Base-by-base conservation (phyloP, 306 rosid genomes). In the Trichosanthes cucumerina region DNA sequence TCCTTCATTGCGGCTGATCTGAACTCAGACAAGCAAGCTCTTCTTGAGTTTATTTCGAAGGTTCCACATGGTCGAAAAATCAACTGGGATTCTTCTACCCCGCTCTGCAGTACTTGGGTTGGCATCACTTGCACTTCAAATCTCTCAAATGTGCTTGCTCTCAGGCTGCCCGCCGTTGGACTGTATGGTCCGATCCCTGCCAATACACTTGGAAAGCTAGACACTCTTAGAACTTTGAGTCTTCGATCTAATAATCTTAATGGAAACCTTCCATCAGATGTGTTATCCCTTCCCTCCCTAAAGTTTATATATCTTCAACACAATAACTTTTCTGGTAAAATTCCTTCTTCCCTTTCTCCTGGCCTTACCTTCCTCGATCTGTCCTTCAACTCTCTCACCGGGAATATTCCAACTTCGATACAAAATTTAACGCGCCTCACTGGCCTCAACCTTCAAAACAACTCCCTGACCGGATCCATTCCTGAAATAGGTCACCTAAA, bases 131-230 rank as follows among this genome's bases (percentile, higher is more conserved):
- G 98, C 82, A 90, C 73, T 43, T 39, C 49, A 31, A 79, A 88
- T 71, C 85, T 58, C 53, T 78, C 88, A 0, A 88, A 86, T 34
- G 98, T 93, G 52, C 6, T 78, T 52, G 77, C 89, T 19, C 65
- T 93, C 53, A 81, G 97, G 73, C 93, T 93, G 33, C 97, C 98
- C 0, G 98, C 88, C 21, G 82, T 77, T 64, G 93, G 97, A 58
- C 72, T 91, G 18, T 71, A 54, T 26, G 98, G 98, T 78, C 87
- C 85, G 34, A 72, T 93, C 50, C 97, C 94, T 0, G 33, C 82
- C 79, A 84, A 88, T 75, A 93, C 98, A 6, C 84, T 93, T 64
- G 88, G 93, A 46, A 90, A 86, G 86, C 82, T 93, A 36, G 79
- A 85, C 53, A 86, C 88, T 62, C 93, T 93, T 69, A 49, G 26